Percentiles rank a stretch among this genome's conserved stretches.
phyloP scores from a whole-genome alignment of 2,329 filamentous ascomycete species.

The Fusarium solani-melongenae region DNA sequence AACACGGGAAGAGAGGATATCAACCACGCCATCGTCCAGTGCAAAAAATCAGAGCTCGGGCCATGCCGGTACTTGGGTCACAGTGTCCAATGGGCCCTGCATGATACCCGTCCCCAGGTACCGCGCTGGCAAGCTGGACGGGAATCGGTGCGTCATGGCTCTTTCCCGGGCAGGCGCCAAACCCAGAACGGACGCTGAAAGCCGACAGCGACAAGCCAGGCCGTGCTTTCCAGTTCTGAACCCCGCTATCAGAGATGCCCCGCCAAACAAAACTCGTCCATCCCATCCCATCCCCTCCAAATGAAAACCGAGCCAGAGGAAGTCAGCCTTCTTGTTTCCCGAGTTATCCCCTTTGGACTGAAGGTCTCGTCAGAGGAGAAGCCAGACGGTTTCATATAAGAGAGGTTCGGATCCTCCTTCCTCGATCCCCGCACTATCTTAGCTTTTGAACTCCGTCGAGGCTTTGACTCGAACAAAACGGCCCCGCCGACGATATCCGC shows the following conservation, averaged over 20 bases:
- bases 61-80: slow-evolving; percentile 36
- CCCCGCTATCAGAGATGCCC: slow-evolving; percentile 43
- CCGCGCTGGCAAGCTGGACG: slow-evolving; percentile 12
- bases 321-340: slow-evolving; percentile 17
- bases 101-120: slow-evolving; percentile 30
- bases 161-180: slow-evolving; percentile 9
- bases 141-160: slow-evolving; percentile 32
- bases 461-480: slow-evolving; percentile 1
- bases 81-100: slow-evolving; percentile 30
- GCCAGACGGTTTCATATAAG: slow-evolving; percentile 14
- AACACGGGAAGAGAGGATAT: background rate
- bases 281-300: slow-evolving; percentile 8
- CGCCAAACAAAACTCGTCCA: slow-evolving; percentile 44
- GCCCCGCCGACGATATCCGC: slow-evolving; percentile 31
- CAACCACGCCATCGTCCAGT: background rate
- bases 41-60: slow-evolving; percentile 37
- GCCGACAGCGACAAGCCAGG: background rate
- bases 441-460: background rate
- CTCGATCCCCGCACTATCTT: slow-evolving; percentile 1
- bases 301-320: slow-evolving; percentile 9
- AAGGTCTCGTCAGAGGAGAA: slow-evolving; percentile 2
- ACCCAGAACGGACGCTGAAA: slow-evolving; percentile 34
- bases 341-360: slow-evolving; percentile 32
- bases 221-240: slow-evolving; percentile 14
- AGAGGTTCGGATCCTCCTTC: background rate